Conservation (phyloP, 2,329 filamentous ascomycete species). For the Colletotrichum theobromicola region DNA sequence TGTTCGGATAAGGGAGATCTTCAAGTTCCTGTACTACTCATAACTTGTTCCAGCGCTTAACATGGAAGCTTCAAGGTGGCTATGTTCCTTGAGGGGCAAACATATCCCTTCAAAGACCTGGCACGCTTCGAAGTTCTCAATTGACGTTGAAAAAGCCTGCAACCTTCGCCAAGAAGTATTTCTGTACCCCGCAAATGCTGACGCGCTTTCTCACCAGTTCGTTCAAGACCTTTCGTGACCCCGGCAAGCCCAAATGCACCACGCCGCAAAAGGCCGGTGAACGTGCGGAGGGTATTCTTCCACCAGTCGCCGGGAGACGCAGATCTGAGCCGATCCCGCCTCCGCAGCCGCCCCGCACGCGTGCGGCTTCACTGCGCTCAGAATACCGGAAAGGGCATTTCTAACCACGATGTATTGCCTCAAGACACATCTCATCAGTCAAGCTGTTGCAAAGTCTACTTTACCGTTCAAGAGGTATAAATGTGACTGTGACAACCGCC, state of each 20-base stretch:
- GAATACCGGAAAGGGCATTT: neutral
- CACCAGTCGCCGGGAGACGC: neutral
- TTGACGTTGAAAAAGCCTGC: neutral
- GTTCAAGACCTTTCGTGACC: neutral
- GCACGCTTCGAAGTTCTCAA: neutral
- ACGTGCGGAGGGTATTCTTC: neutral
- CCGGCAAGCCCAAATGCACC: neutral
- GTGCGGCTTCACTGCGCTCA: neutral
- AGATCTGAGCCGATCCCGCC: neutral
- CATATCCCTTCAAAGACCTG: neutral
- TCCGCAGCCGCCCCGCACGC: neutral
- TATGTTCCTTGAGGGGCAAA: neutral
- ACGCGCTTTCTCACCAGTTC: neutral
- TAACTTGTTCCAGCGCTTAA: accelerated
- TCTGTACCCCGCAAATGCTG: neutral
- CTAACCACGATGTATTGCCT: neutral
- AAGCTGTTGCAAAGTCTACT: neutral
- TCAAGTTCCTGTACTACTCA: accelerated
- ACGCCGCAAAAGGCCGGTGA: neutral
- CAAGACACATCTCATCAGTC: neutral
- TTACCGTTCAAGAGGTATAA: neutral
- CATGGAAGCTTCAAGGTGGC: neutral
- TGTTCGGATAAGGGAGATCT: neutral
- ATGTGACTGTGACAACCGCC: neutral
- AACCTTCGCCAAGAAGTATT: neutral